These are phyloP conservation scores for Tephrocybe sp. DNA, from an alignment of 768 basidiomycete genomes.

Conservation along the genomic window DNA sequence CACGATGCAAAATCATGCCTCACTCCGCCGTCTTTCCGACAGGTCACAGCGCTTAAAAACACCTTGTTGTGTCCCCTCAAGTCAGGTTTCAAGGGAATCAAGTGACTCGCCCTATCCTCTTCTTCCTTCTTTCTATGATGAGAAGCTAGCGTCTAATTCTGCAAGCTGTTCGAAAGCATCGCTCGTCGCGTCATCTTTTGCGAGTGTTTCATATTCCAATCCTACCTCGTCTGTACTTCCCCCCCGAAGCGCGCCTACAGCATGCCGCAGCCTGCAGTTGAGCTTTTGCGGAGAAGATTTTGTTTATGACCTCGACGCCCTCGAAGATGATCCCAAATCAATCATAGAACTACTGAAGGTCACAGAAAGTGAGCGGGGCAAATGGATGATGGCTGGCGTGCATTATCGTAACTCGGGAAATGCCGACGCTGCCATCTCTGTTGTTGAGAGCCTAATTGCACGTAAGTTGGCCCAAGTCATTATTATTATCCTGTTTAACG, in stretches of 20 bases:
- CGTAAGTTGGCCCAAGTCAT: slow-evolving; percentile 29
- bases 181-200: neutral
- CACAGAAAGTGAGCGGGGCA: slow-evolving; percentile 46
- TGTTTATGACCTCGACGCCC: slow-evolving; percentile 39
- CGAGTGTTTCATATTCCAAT: neutral
- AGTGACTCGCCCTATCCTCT: neutral
- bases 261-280: slow-evolving; percentile 27
- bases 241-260: neutral
- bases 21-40: neutral
- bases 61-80: neutral
- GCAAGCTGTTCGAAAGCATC: slow-evolving; percentile 2
- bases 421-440: slow-evolving; percentile 40
- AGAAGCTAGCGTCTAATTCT: slow-evolving; percentile 9
- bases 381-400: slow-evolving; percentile 57
- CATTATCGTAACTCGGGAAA: slow-evolving; percentile 53
- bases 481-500: slow-evolving; percentile 5
- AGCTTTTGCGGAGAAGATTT: slow-evolving; percentile 40
- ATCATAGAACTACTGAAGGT: slow-evolving; percentile 47
- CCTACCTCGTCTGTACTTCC: neutral
- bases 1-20: too few relatives aligned
- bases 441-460: slow-evolving; percentile 47
- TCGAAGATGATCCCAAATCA: slow-evolving; percentile 42
- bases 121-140: slow-evolving; percentile 3
- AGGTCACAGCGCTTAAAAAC: neutral
- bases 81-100: neutral